Conservation (phyloP, 495 filamentous ascomycete genomes). For the Parathielavia appendiculata region DNA sequence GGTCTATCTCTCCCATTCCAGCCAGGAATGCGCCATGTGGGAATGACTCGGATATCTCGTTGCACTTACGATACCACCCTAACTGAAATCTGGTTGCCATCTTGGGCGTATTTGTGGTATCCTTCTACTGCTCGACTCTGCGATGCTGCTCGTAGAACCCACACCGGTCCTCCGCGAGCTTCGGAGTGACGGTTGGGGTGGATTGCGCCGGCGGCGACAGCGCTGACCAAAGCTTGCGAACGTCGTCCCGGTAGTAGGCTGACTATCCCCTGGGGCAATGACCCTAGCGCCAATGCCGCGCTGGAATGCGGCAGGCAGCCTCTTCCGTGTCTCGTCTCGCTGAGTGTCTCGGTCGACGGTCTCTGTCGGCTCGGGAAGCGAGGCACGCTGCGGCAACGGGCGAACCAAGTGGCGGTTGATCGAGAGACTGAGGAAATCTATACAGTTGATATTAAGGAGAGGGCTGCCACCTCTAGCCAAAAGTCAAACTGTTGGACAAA, state of each 20-base stretch:
- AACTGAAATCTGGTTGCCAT: conserved; percentile 38
- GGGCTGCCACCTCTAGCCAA: conserved; percentile 5
- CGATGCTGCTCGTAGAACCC: conserved; percentile 26
- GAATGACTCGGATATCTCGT: not conserved
- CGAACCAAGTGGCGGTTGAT: not conserved
- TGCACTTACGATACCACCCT: conserved; percentile 44
- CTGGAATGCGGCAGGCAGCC: conserved; percentile 14
- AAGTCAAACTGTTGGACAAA: not conserved
- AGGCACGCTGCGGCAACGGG: not conserved
- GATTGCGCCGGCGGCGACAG: conserved; percentile 10
- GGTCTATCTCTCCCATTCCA: not conserved
- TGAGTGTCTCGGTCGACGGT: not conserved
- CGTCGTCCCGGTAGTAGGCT: not conserved
- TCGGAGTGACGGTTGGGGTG: conserved; percentile 22
- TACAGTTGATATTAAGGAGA: conserved; percentile 6
- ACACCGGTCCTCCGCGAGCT: conserved; percentile 39
- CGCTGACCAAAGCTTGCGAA: not conserved
- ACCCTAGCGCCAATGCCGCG: not conserved
- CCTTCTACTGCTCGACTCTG: not conserved
- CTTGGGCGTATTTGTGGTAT: conserved; percentile 5
- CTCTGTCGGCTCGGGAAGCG: conserved; percentile 5
- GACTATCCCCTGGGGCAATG: too few relatives aligned
- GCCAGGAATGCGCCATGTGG: not conserved
- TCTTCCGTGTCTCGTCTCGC: conserved; percentile 17
- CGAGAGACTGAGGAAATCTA: conserved; percentile 1